phyloP scores from a whole-genome alignment of 2,329 filamentous ascomycete genomes.

The Metarhizium album region DNA sequence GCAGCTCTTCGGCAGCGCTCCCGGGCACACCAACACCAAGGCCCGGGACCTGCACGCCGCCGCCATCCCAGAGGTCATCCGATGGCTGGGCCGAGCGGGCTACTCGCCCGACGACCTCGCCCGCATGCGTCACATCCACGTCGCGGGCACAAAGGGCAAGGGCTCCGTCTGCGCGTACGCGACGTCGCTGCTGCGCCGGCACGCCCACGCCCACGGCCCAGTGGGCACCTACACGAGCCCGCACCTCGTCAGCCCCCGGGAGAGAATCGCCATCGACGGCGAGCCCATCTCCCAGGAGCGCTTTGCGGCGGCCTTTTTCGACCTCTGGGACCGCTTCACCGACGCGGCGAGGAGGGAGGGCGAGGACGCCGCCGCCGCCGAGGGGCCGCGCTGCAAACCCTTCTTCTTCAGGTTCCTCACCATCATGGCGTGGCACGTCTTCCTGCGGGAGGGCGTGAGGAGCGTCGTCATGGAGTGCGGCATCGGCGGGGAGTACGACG shows the following conservation, averaged over 20 bases:
- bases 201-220: too few species aligned
- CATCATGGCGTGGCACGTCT: constrained; percentile 76
- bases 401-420: constrained; percentile 91
- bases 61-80: constrained; percentile 72
- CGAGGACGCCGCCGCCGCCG: constrained; percentile 29
- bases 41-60: constrained; percentile 49
- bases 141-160: constrained; percentile 92
- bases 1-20: constrained; percentile 31
- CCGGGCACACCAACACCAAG: constrained; percentile 32
- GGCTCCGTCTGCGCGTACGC: constrained; percentile 80
- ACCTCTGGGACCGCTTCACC: constrained; percentile 61
- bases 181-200: constrained; percentile 58
- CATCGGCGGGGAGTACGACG: constrained; percentile 87
- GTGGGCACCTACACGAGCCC: constrained; percentile 79
- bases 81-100: constrained; percentile 66
- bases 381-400: constrained; percentile 58
- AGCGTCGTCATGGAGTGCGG: constrained; percentile 84
- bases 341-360: constrained; percentile 24
- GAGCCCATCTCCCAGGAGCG: constrained; percentile 53
- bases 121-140: constrained; percentile 53
- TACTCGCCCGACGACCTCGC: constrained; percentile 45
- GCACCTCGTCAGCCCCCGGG: constrained; percentile 71
- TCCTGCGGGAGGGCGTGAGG: constrained; percentile 63
- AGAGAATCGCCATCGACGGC: constrained; percentile 75
- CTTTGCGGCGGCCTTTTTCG: constrained; percentile 73